phyloP scores from a whole-genome alignment of 805 yeast species.

The Saccharomyces eubayanus region DNA sequence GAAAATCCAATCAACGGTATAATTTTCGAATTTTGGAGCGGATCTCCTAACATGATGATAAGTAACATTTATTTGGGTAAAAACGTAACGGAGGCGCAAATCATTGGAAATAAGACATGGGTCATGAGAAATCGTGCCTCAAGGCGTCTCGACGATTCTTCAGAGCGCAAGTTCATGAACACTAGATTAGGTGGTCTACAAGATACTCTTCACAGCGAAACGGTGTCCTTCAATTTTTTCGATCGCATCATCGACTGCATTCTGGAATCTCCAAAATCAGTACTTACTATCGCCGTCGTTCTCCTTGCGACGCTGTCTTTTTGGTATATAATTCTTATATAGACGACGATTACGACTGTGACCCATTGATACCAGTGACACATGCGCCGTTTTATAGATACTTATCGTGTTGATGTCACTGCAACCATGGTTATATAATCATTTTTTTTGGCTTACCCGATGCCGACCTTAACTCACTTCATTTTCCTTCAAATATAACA shows the following conservation, averaged over 20 bases:
- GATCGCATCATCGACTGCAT: not conserved
- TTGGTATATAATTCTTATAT: not conserved
- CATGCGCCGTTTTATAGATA: not conserved
- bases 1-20: slow-evolving; percentile 69
- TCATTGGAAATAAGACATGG: slow-evolving; percentile 67
- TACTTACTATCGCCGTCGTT: not conserved
- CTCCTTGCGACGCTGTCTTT: not conserved
- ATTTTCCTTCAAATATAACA: not conserved
- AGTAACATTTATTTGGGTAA: slow-evolving; percentile 84
- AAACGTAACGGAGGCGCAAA: slow-evolving; percentile 75
- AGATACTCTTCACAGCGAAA: not conserved
- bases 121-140: not conserved
- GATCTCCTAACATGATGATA: slow-evolving; percentile 65
- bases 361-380: not conserved
- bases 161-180: not conserved
- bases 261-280: not conserved
- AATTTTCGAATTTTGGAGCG: slow-evolving; percentile 76
- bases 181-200: not conserved
- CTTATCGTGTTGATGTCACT: not conserved
- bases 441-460: not conserved
- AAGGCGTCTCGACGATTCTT: not conserved
- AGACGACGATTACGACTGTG: not conserved
- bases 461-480: not conserved
- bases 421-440: not conserved
- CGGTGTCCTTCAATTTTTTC: not conserved